Evolutionary conservation across 2,329 filamentous ascomycete genomes (phyloP).

Genomic region (Alternaria dauci): DNA sequence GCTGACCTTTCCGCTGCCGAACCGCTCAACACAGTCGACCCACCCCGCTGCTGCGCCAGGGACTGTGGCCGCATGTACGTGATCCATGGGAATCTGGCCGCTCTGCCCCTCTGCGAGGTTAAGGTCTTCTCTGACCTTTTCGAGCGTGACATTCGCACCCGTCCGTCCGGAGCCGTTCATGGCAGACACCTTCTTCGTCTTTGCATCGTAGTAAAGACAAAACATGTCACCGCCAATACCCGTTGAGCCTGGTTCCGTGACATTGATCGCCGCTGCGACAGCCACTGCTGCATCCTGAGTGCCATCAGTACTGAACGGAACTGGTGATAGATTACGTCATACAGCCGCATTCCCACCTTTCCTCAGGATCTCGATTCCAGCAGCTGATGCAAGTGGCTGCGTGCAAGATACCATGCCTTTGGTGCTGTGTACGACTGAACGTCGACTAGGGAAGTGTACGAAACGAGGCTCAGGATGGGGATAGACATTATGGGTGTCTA

Average conservation of each 20-base stretch:
- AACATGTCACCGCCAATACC: constrained; percentile 99
- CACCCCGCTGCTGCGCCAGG: constrained; percentile 93
- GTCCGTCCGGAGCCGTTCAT: constrained; percentile 94
- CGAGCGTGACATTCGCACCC: constrained; percentile 72
- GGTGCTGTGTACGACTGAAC: constrained; percentile 92
- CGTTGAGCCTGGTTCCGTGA: constrained; percentile 91
- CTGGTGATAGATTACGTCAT: constrained; percentile 52
- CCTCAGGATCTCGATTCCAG: constrained; percentile 83
- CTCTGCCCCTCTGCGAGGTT: constrained; percentile 66
- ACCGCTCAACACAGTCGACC: constrained; percentile 86
- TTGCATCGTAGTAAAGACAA: constrained; percentile 88
- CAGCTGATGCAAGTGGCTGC: constrained; percentile 88
- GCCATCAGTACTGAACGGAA: constrained; percentile 6
- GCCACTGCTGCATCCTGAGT: constrained; percentile 91
- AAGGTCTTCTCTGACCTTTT: constrained; percentile 74
- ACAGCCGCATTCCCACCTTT: constrained; percentile 94
- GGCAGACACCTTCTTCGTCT: constrained; percentile 80
- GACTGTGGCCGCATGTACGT: constrained; percentile 82
- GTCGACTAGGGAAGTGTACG: constrained; percentile 75
- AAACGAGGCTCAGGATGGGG: constrained; percentile 62
- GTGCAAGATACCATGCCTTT: constrained; percentile 90
- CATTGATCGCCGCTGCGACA: constrained; percentile 88
- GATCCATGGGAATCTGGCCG: constrained; percentile 74
- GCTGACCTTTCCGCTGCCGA: constrained; percentile 85
- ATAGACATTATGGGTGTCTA: constrained; percentile 54